These are phyloP conservation scores for Coleophoma crateriformis DNA, from an alignment of 2,329 filamentous ascomycete genomes.

Conservation along the genomic window DNA sequence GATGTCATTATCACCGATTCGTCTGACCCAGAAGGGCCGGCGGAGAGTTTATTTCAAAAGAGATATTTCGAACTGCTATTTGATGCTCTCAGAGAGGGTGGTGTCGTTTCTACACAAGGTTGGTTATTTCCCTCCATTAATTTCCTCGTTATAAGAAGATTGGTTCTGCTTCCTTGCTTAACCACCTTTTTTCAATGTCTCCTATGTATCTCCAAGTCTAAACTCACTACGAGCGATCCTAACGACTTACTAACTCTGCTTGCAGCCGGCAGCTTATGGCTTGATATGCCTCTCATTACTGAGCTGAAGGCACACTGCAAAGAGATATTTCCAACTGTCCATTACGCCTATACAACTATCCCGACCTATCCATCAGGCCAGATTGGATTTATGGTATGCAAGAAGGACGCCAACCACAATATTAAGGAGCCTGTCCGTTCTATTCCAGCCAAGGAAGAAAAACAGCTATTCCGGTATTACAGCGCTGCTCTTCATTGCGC, in stretches of 20 bases:
- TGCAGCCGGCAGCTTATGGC: slow-evolving; percentile 97
- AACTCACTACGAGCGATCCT: not conserved
- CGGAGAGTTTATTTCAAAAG: slow-evolving; percentile 96
- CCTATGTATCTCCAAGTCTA: not conserved
- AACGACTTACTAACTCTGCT: slow-evolving; percentile 6
- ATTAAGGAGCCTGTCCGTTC: slow-evolving; percentile 80
- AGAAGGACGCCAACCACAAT: slow-evolving; percentile 83
- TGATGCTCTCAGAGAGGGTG: slow-evolving; percentile 85
- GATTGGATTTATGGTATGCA: slow-evolving; percentile 99
- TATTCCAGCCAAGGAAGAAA: slow-evolving; percentile 82
- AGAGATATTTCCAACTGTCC: slow-evolving; percentile 93
- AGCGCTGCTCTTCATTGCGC: slow-evolving; percentile 95
- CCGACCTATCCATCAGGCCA: slow-evolving; percentile 98
- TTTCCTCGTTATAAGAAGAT: slow-evolving; percentile 1
- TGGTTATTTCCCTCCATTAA: slow-evolving; percentile 75
- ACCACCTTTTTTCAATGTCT: slow-evolving; percentile 1
- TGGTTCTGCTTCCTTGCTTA: not conserved
- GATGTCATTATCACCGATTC: slow-evolving; percentile 99
- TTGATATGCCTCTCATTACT: slow-evolving; percentile 89
- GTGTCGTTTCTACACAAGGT: slow-evolving; percentile 99
- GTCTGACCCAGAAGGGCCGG: slow-evolving; percentile 93
- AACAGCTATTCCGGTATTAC: slow-evolving; percentile 86
- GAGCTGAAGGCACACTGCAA: slow-evolving; percentile 96
- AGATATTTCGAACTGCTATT: slow-evolving; percentile 94
- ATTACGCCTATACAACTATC: slow-evolving; percentile 99